Percentiles rank a stretch among this genome's conserved stretches.
Conservation (phyloP, 768 basidiomycete genomes). For the Galerina sulciceps region DNA sequence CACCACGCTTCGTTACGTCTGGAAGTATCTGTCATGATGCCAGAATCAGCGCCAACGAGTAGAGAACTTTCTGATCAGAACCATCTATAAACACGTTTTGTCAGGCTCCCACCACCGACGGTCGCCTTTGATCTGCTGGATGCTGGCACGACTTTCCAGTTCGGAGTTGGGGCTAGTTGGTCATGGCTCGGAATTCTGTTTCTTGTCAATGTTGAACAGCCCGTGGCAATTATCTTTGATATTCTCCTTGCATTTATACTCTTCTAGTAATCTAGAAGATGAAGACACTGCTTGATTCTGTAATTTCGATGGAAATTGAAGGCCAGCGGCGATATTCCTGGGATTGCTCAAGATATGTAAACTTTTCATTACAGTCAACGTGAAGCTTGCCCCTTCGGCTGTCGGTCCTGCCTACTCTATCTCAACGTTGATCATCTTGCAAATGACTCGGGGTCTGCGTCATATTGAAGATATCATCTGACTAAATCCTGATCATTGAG, state of each 20-base stretch:
- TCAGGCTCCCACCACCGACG: slow-evolving; percentile 2
- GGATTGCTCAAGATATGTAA: not conserved
- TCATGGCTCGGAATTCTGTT: not conserved
- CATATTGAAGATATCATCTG: slow-evolving; percentile 7
- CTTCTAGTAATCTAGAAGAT: not conserved
- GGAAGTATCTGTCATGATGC: not conserved
- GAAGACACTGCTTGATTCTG: not conserved
- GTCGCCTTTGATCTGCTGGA: not conserved
- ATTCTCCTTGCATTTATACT: slow-evolving; percentile 4
- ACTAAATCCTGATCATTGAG: not conserved
- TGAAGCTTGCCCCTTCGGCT: not conserved
- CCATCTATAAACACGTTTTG: slow-evolving; percentile 5
- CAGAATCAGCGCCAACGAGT: slow-evolving; percentile 3
- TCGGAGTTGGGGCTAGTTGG: not conserved
- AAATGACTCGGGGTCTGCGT: slow-evolving; percentile 4
- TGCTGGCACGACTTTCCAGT: not conserved
- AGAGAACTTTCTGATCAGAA: slow-evolving; percentile 12
- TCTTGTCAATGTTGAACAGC: not conserved
- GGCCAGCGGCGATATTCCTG: not conserved
- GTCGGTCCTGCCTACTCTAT: slow-evolving; percentile 1
- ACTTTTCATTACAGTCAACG: slow-evolving; percentile 1
- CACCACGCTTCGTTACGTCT: slow-evolving; percentile 9
- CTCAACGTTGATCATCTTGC: not conserved
- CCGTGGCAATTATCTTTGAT: not conserved
- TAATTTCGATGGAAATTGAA: not conserved